Base-by-base conservation (phyloP, 208 protist species). In the Leishmania major region DNA sequence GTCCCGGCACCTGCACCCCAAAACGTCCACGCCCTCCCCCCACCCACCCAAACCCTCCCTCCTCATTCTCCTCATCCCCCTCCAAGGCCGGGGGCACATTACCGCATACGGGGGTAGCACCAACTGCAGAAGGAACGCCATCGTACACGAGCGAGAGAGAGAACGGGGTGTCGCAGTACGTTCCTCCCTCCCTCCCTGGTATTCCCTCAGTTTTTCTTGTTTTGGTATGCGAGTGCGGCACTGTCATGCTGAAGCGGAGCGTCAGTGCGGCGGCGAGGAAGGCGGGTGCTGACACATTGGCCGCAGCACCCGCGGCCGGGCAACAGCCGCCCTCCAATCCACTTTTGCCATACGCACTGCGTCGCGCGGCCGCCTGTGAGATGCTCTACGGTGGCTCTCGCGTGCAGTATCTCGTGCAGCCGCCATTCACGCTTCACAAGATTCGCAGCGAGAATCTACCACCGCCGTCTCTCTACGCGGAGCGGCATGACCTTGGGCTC, bases 311-410 rank as follows among this genome's bases (percentile, higher is more conserved):
- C 25, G 45, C 4, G 10, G 45, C 75, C 25, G 28, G 31, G 31
- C 40, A 47, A 3, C 45, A n/a, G 77, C 43, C 8, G 43, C 45
- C 40, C 60, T 8, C 57, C 53, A 53, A 31, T 49, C 80, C 93
- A 19, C 86, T 97, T 15, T 84, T 97, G 25, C 92, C 92, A 0
- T 97, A 97, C 83, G 84, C 90, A 1, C 77, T 97, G 51, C 90
- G 90, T 1, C 85, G 87, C 25, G 87, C 94, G 1, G 88, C 94
- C 0, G 91, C 91, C 17, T 87, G 73, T 51, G 91, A 96, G 64
- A 92, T 97, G 90, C 80, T 97, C 2, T 95, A 96, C 86, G 94
- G 94, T 43, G 94, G 94, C 25, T 87, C 91, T 13, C 89, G 94
- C n/a, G 79, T 95, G 19, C 84, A 87, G 45, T 80, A 93, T 81